Conservation (phyloP, 1,284 basidiomycete genomes). For the Ceraceosorus bombacis region DNA sequence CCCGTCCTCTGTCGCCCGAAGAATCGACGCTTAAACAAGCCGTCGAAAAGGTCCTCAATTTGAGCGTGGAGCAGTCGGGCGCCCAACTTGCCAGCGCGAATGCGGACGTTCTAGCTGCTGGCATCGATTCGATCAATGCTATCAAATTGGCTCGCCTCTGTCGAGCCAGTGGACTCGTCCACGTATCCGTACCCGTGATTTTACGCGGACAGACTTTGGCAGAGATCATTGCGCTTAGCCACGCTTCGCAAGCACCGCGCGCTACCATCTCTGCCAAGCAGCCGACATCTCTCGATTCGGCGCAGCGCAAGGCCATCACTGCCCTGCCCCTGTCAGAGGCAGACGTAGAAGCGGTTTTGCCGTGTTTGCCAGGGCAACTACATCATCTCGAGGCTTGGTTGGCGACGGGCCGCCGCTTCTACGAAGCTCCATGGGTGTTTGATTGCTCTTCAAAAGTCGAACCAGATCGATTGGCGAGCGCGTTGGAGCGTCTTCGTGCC, state of each 20-base stretch:
- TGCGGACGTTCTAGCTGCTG: conserved; percentile 49
- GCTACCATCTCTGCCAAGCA: background rate
- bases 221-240: background rate
- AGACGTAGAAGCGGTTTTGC: conserved; percentile 8
- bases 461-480: background rate
- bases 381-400: conserved; percentile 8
- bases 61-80: background rate
- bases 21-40: conserved; percentile 5
- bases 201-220: conserved; percentile 7
- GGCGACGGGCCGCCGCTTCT: conserved; percentile 8
- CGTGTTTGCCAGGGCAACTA: conserved; percentile 3
- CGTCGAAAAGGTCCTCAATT: background rate
- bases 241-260: background rate
- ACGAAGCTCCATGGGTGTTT: conserved; percentile 10
- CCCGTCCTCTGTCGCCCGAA: background rate
- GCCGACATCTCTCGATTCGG: background rate
- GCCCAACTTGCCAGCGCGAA: background rate
- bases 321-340: background rate
- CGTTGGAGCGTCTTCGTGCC: background rate
- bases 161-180: conserved; percentile 1
- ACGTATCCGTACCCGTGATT: conserved; percentile 4
- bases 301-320: background rate
- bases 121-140: conserved; percentile 51
- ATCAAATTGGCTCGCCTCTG: conserved; percentile 31
- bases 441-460: background rate